Evolutionary conservation across 495 filamentous ascomycete species (phyloP).

Genomic region (Cudoniella acicularis): DNA sequence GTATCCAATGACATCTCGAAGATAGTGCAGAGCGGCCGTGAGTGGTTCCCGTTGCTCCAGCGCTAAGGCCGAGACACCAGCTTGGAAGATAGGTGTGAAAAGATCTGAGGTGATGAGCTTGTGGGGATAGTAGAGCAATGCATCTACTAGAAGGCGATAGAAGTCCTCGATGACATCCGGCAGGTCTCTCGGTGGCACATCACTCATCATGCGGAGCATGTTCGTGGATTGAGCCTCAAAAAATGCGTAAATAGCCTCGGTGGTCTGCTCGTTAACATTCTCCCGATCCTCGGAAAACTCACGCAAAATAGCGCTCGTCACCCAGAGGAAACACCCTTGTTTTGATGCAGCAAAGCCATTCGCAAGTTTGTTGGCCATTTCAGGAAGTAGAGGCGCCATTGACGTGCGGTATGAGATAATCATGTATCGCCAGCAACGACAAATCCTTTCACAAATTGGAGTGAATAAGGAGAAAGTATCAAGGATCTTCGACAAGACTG

Average conservation of each 20-base stretch:
- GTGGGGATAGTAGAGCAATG: slow-evolving; percentile 85
- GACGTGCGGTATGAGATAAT: slow-evolving; percentile 90
- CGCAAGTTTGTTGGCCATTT: slow-evolving; percentile 82
- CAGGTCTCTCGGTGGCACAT: slow-evolving; percentile 78
- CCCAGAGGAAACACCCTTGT: slow-evolving; percentile 97
- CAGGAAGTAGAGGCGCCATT: slow-evolving; percentile 78
- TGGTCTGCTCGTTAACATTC: slow-evolving; percentile 75
- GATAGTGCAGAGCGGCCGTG: slow-evolving; percentile 85
- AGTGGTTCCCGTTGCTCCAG: slow-evolving; percentile 89
- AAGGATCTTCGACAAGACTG: slow-evolving; percentile 75
- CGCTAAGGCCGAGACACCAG: slow-evolving; percentile 76
- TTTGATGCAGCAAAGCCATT: slow-evolving; percentile 78
- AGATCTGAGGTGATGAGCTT: slow-evolving; percentile 73
- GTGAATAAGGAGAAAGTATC: slow-evolving; percentile 78
- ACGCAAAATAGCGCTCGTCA: slow-evolving; percentile 87
- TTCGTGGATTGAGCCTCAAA: slow-evolving; percentile 86
- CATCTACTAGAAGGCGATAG: slow-evolving; percentile 87
- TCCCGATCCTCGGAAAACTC: slow-evolving; percentile 91
- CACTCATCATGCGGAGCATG: slow-evolving; percentile 85
- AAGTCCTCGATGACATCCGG: slow-evolving; percentile 99
- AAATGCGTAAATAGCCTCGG: slow-evolving; percentile 86
- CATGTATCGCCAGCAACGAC: slow-evolving; percentile 93
- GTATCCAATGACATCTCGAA: slow-evolving; percentile 89
- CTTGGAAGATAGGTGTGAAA: slow-evolving; percentile 78
- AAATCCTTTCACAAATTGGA: slow-evolving; percentile 90